These are phyloP conservation scores for Colletotrichum tropicicola DNA, from an alignment of 2,329 filamentous ascomycete genomes.

Conservation along the genomic window DNA sequence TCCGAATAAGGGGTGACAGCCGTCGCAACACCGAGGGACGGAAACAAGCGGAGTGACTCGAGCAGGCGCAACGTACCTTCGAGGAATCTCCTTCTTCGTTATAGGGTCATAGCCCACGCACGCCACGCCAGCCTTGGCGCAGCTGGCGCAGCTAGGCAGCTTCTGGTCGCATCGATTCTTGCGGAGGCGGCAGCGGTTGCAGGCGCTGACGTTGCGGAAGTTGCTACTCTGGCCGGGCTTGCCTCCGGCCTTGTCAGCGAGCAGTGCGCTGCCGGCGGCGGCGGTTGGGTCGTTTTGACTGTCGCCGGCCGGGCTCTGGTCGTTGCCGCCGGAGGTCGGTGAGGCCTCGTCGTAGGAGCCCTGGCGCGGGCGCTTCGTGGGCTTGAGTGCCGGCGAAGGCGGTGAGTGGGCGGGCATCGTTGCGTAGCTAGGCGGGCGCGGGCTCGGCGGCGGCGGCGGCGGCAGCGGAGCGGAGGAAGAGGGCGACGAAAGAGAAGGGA, in stretches of 20 bases:
- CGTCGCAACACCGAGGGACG: neutral
- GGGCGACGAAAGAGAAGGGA: neutral
- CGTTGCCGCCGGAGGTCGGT: conserved; percentile 44
- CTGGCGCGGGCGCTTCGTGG: conserved; percentile 66
- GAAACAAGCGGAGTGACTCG: neutral
- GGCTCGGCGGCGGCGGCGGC: neutral
- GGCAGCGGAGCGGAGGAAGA: neutral
- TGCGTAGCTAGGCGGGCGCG: neutral
- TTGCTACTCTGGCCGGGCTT: conserved; percentile 69
- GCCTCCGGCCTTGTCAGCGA: conserved; percentile 38
- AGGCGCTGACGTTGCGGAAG: conserved; percentile 91
- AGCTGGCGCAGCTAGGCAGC: conserved; percentile 88
- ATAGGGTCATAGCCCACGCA: conserved; percentile 98
- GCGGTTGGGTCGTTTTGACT: conserved; percentile 35
- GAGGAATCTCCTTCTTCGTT: conserved; percentile 93
- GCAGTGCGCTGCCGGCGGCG: conserved; percentile 39
- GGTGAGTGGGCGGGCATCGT: conserved; percentile 58
- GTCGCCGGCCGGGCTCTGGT: conserved; percentile 42
- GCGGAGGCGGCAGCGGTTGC: conserved; percentile 88
- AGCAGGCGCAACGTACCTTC: conserved; percentile 69
- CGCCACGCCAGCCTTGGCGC: conserved; percentile 89
- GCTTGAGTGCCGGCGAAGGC: conserved; percentile 59
- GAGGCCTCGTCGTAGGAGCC: conserved; percentile 54
- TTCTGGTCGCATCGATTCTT: conserved; percentile 97
- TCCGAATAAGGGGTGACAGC: too few relatives aligned